These are phyloP conservation scores for Phytopythium kandeliae DNA, from an alignment of 352 stramenopile species.

Conservation along the genomic window DNA sequence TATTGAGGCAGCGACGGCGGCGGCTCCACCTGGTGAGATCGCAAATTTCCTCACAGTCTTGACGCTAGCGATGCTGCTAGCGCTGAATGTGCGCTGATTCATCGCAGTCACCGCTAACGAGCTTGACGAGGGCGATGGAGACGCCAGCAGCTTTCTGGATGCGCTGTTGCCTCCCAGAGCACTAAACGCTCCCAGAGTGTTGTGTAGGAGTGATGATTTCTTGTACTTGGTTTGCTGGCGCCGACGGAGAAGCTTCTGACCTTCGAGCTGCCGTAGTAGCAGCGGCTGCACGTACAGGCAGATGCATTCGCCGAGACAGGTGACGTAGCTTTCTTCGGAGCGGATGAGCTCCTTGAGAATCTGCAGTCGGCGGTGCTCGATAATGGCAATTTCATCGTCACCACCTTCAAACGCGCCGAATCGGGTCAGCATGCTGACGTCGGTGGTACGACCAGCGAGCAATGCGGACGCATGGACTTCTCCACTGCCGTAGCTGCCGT, in stretches of 20 bases:
- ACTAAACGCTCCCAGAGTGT: constrained; percentile 9
- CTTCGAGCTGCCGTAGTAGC: constrained; percentile 72
- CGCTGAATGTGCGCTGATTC: constrained; percentile 31
- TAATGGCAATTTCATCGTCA: constrained; percentile 46
- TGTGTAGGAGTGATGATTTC: constrained; percentile 42
- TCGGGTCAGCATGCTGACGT: constrained; percentile 26
- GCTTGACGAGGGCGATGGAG: constrained; percentile 4
- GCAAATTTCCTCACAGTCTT: constrained; percentile 22
- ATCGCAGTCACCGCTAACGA: background rate
- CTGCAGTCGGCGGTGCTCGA: constrained; percentile 57
- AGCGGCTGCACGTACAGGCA: constrained; percentile 79
- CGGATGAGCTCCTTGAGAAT: constrained; percentile 84
- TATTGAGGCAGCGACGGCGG: constrained; percentile 2
- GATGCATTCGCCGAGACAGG: constrained; percentile 79
- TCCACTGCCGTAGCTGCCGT: constrained; percentile 1
- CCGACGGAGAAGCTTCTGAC: constrained; percentile 54
- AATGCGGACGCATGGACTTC: background rate
- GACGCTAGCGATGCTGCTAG: constrained; percentile 40
- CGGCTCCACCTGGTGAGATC: constrained; percentile 13
- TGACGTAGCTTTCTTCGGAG: constrained; percentile 81
- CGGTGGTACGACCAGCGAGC: constrained; percentile 9
- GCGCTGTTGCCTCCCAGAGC: constrained; percentile 5
- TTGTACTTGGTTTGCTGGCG: constrained; percentile 57
- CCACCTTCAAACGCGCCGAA: constrained; percentile 16
- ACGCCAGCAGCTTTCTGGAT: constrained; percentile 1